Evolutionary conservation across 805 yeast genomes (phyloP), one percentile per base, ranked within the genome.

Genomic region (Metschnikowia similis): DNA sequence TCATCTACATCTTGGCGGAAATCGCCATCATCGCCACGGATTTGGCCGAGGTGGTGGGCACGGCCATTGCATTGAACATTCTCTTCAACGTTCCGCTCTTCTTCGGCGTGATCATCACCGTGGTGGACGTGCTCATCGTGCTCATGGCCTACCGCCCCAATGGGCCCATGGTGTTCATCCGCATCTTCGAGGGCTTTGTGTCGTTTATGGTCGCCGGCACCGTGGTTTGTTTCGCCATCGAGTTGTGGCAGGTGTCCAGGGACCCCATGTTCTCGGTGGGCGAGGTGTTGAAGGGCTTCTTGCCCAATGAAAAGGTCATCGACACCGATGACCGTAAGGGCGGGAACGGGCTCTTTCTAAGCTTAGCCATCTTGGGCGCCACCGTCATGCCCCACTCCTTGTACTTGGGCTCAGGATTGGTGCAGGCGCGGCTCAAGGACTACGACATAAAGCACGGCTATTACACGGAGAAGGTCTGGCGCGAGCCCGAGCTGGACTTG

Each of bases 11-110:
- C 2, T 75, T 91, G 53, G 95, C 97, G 0, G 98, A 92, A 62
- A 70, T 85, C 16, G 96, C 98, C 17, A 92, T 92, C 51, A 83
- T 92, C 39, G 97, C 97, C 2, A 92, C 98, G 0, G 99, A 92
- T 69, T 78, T 94, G 56, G 97, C 99, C 1, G 98, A 92, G 65
- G 96, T 92, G 34, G 92, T 94, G 27, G 99, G 99, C n/a, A 89
- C 97, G 3, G 97, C 98, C 3, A 89, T 92, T 50, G 85, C 98
- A 0, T 75, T 92, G 50, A 89, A 94, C 58, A 89, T 92, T 49
- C 70, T 94, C 39, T 82, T 91, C 63, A 77, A 80, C 2, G 72
- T 94, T 7, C 98, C 98, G 0, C 71, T 94, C 16, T 76, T 88
- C 7, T 74, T 82, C 5, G 99, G 99, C 32, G 96, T 92, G 13